These are phyloP conservation scores for Colletotrichum truncatum DNA, from an alignment of 2,329 filamentous ascomycete species.

Conservation along the genomic window DNA sequence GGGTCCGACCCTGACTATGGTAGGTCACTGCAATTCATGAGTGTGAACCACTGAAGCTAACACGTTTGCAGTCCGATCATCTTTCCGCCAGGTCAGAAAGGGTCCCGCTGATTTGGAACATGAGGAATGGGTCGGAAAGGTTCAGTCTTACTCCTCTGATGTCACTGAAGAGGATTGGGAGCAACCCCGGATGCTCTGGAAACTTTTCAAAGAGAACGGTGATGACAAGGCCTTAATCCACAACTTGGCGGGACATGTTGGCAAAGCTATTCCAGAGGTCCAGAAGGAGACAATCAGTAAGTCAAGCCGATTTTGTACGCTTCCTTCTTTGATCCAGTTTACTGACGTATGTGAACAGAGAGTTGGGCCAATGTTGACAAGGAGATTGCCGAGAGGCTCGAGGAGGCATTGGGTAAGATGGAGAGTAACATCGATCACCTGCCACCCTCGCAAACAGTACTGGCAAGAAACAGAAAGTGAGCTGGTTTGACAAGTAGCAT, in stretches of 20 bases:
- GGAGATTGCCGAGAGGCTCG: background rate
- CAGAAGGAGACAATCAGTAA: conserved; percentile 2
- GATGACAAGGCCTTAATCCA: background rate
- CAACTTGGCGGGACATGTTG: background rate
- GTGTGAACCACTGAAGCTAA: too few species aligned
- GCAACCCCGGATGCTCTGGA: conserved; percentile 9
- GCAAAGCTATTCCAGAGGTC: background rate
- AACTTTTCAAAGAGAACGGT: conserved; percentile 3
- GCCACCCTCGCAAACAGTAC: background rate
- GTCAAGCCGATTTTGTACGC: background rate
- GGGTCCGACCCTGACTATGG: conserved; percentile 38
- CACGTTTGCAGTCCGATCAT: conserved; percentile 36
- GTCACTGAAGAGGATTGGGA: conserved; percentile 10
- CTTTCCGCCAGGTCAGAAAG: background rate
- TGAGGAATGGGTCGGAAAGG: conserved; percentile 6
- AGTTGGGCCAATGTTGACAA: background rate
- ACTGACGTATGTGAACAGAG: too few species aligned
- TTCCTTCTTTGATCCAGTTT: too few species aligned
- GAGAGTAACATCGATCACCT: background rate
- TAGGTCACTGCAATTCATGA: conserved; percentile 29
- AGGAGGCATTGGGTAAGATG: background rate
- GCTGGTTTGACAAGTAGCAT: too few species aligned
- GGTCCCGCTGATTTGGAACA: background rate
- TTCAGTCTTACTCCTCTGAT: background rate
- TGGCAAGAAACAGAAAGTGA: background rate